Percentiles rank a stretch among this genome's conserved stretches.
Evolutionary conservation across 2,329 filamentous ascomycete species (phyloP).

Genomic region (Fusarium solani-melongenae): DNA sequence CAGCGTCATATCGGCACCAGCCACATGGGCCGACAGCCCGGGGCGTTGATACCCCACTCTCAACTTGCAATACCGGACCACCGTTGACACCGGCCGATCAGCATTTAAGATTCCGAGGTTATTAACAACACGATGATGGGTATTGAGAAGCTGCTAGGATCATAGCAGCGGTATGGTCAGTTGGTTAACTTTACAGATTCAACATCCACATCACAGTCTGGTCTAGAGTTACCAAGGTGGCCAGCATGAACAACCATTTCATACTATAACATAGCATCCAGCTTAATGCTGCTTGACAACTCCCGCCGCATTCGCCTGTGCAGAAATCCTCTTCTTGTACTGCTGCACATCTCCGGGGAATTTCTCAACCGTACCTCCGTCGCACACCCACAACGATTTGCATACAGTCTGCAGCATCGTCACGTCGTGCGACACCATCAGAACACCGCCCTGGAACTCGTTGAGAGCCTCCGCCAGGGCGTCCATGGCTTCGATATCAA

Average conservation of each 20-base stretch:
- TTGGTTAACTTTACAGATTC: background rate
- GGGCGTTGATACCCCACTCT: constrained; percentile 21
- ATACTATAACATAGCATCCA: background rate
- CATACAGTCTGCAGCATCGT: constrained; percentile 98
- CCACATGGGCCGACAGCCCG: constrained; percentile 30
- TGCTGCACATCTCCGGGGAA: constrained; percentile 95
- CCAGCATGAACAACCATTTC: background rate
- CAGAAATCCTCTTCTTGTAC: constrained; percentile 96
- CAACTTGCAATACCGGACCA: constrained; percentile 22
- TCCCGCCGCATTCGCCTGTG: constrained; percentile 88
- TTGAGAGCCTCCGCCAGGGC: constrained; percentile 85
- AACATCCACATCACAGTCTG: background rate
- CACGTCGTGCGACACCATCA: constrained; percentile 99
- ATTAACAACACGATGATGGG: background rate
- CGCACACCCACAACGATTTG: constrained; percentile 95
- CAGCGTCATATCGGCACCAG: constrained; percentile 14
- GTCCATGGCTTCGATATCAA: constrained; percentile 99
- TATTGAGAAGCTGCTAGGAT: background rate
- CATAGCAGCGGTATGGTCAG: background rate
- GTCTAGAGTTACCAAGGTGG: background rate
- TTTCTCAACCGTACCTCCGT: constrained; percentile 92
- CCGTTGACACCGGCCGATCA: constrained; percentile 33
- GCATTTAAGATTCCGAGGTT: constrained; percentile 3
- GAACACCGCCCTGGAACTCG: constrained; percentile 90
- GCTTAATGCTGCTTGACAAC: constrained; percentile 76